A percentile compares a stretch with the other conserved stretches of the same genome.
phyloP scores from a whole-genome alignment of 305 asterid genomes.

The Fraxinus latifolia region DNA sequence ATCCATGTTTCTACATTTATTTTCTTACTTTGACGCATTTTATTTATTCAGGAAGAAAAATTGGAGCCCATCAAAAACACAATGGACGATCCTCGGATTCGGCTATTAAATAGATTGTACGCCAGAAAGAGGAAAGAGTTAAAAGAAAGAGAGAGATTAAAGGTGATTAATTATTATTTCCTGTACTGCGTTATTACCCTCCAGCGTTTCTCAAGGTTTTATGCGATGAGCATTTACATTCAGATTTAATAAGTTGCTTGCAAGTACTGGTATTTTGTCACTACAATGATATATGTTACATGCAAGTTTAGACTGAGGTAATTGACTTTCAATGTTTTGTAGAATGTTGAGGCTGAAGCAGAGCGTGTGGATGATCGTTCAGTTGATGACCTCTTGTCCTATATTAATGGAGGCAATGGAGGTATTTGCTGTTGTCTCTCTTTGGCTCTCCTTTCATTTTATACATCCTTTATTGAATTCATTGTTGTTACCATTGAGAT shows the following conservation, averaged over 20 bases:
- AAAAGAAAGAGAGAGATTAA: constrained; percentile 69
- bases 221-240: constrained; percentile 17
- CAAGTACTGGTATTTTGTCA: constrained; percentile 13
- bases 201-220: constrained; percentile 22
- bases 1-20: constrained; percentile 10
- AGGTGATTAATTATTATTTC: constrained; percentile 47
- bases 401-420: constrained; percentile 73
- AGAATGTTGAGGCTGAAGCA: constrained; percentile 79
- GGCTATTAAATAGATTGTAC: constrained; percentile 80
- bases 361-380: constrained; percentile 86
- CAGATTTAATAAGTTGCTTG: constrained; percentile 27
- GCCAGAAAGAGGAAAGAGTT: constrained; percentile 94
- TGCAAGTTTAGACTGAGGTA: constrained; percentile 36
- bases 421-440: constrained; percentile 39
- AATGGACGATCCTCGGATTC: constrained; percentile 91
- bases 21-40: constrained; percentile 28
- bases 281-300: background rate
- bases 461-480: background rate
- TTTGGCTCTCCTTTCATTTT: constrained; percentile 2
- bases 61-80: constrained; percentile 92
- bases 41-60: constrained; percentile 77
- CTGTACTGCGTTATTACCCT: constrained; percentile 11
- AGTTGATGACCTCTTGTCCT: constrained; percentile 88
- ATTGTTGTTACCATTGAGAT: constrained; percentile 5
- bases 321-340: constrained; percentile 28